phyloP scores from a whole-genome alignment of 257 asterid species.

The Solanum tacnaense region DNA sequence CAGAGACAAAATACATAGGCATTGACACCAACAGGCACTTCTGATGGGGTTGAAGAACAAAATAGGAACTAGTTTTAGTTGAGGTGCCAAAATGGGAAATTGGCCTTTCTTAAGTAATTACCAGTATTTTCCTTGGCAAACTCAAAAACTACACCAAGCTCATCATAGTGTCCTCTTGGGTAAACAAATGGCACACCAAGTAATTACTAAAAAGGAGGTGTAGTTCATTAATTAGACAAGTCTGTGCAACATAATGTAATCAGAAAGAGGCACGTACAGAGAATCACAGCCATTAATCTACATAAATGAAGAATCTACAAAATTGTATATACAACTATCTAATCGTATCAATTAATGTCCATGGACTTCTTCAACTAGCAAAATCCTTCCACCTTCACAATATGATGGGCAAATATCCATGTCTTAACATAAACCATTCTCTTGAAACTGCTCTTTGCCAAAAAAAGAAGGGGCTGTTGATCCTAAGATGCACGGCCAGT shows the following conservation, averaged over 20 bases:
- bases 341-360: neutral
- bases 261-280: neutral
- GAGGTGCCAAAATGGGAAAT: neutral
- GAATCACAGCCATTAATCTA: neutral
- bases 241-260: neutral
- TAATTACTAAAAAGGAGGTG: neutral
- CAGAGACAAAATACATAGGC: neutral
- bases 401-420: neutral
- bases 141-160: neutral
- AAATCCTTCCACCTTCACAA: neutral
- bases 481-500: constrained; percentile 62
- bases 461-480: neutral
- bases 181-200: neutral
- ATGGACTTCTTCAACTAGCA: neutral
- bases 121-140: neutral
- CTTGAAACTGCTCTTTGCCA: neutral
- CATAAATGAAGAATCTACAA: neutral
- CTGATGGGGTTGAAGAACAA: neutral
- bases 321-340: neutral
- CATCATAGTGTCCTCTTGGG: neutral
- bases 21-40: neutral
- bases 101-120: neutral
- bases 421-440: neutral
- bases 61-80: neutral
- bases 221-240: neutral